phyloP scores from a whole-genome alignment of 2,329 filamentous ascomycete species.

The Talaromyces sp. region DNA sequence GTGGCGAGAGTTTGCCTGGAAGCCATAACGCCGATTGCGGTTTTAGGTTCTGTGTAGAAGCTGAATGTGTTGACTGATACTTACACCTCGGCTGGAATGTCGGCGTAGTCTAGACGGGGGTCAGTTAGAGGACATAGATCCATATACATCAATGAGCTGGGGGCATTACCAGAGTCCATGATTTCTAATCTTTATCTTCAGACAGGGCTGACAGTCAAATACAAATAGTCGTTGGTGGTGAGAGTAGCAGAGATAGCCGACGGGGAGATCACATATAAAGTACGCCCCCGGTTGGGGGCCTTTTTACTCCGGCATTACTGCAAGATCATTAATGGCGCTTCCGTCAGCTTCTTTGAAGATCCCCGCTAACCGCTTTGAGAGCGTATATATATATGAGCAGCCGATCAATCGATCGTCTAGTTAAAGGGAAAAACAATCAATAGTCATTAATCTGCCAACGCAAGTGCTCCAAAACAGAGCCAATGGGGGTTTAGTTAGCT shows the following conservation, averaged over 20 bases:
- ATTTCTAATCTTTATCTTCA: not conserved
- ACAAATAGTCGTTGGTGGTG: not conserved
- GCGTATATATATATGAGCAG: not conserved
- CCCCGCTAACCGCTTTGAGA: not conserved
- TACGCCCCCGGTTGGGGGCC: not conserved
- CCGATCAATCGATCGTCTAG: not conserved
- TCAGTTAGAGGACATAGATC: slow-evolving; percentile 1
- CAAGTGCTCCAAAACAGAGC: too few species aligned
- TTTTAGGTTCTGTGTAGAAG: slow-evolving; percentile 5
- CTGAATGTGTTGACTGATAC: slow-evolving; percentile 19
- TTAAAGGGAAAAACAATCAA: too few species aligned
- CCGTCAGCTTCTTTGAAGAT: not conserved
- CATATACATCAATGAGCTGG: not conserved
- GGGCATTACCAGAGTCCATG: slow-evolving; percentile 15
- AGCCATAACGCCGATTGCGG: slow-evolving; percentile 1
- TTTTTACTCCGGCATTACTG: not conserved
- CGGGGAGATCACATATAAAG: slow-evolving; percentile 1
- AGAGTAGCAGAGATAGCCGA: not conserved
- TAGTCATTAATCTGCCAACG: too few species aligned
- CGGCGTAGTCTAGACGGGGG: slow-evolving; percentile 23
- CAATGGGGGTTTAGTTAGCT: not conserved
- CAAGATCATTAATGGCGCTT: not conserved
- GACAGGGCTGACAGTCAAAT: not conserved
- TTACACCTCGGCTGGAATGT: slow-evolving; percentile 35
- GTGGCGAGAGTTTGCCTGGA: slow-evolving; percentile 53